Evolutionary conservation across 345 rosid species (phyloP), one percentile per base, ranked within the genome.

Genomic region (Noccaea bulbosa): DNA sequence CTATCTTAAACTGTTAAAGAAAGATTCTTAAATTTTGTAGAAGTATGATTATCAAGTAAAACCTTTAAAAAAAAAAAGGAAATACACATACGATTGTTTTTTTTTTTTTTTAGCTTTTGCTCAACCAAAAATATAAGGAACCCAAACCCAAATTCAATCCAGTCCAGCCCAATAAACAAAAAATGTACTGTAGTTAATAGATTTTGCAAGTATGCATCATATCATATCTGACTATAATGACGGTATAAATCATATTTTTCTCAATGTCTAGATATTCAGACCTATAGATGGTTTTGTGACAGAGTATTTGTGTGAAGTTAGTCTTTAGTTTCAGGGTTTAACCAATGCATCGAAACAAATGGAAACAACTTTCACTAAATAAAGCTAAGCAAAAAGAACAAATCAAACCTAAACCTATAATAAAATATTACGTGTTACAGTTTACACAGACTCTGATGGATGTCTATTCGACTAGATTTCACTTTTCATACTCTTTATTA

Each of bases 331-430:
- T 67, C 24, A 22, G 55, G 48, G 30, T 52, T 35, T 51, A 67
- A 74, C 50, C 57, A 37, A 60, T 34, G 73, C n/a, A 67, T 54
- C 69, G 45, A 70, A 43, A 34, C 75, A 62, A 56, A 52, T 33
- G 62, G 34, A 76, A 63, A 64, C 47, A 17, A 64, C 70, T 76
- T 76, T 70, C 71, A 41, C 75, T 64, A 76, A 64, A 70, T 64
- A 76, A 70, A 76, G 67, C 75, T 63, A 70, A 70, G 16, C 75
- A 56, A 57, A 63, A 64, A 50, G 75, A 76, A 76, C 67, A 76
- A 49, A 76, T 63, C 67, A 40, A 64, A 49, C 61, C 54, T 55
- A 56, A 46, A 70, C 49, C 60, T 32, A 76, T 32, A 22, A 76
- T 32, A 34, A 8, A 62, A 53, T 33, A 41, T 47, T 6, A 22